Evolutionary conservation across 148 eudicot species (phyloP).

Genomic region (Rhododendron ferrugineum): DNA sequence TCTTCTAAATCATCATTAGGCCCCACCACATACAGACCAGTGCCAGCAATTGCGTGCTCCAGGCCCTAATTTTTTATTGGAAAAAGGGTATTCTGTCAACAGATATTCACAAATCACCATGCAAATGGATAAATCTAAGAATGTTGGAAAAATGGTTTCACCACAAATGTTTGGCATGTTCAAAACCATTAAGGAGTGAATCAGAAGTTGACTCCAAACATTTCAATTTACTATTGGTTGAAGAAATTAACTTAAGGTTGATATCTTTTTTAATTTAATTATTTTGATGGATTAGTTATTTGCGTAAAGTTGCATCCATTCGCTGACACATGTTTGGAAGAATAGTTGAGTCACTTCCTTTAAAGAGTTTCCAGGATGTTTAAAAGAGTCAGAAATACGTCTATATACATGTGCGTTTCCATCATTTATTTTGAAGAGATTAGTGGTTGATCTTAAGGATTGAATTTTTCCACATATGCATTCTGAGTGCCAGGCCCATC

Average conservation of each 20-base stretch:
- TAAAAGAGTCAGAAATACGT: background rate
- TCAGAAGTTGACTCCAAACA: background rate
- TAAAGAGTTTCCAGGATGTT: background rate
- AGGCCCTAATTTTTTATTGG: constrained; percentile 49
- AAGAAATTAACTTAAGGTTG: background rate
- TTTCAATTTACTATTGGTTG: background rate
- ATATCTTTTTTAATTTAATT: background rate
- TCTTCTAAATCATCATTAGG: constrained; percentile 79
- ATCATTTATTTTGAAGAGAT: background rate
- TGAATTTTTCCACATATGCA: background rate
- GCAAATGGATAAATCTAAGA: background rate
- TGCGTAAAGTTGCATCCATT: background rate
- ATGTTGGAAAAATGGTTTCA: background rate
- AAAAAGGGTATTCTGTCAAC: constrained; percentile 9
- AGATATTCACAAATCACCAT: background rate
- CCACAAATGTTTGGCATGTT: background rate
- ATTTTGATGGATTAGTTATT: background rate
- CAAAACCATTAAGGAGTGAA: background rate
- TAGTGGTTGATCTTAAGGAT: background rate
- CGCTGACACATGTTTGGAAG: background rate
- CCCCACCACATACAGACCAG: constrained; percentile 76
- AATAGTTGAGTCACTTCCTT: background rate
- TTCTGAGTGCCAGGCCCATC: background rate
- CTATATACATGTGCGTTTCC: background rate
- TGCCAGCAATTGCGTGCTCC: constrained; percentile 98